Evolutionary conservation across 495 filamentous ascomycete genomes (phyloP).

Genomic region (Neurospora tetraspora): DNA sequence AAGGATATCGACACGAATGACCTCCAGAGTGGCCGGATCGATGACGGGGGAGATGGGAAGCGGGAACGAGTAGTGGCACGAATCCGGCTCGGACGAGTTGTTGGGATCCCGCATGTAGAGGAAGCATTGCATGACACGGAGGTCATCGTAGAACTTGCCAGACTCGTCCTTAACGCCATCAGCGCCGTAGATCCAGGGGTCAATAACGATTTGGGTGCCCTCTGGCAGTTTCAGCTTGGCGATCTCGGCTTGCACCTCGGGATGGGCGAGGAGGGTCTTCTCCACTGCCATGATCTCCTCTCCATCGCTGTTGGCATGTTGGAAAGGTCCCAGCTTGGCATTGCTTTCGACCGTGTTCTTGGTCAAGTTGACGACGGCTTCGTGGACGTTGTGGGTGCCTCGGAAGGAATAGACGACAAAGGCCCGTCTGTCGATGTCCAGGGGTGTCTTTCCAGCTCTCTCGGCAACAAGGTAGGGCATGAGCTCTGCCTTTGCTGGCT

Average conservation of each 20-base stretch:
- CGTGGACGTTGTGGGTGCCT: slow-evolving; percentile 57
- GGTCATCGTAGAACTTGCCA: slow-evolving; percentile 35
- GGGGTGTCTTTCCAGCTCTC: slow-evolving; percentile 11
- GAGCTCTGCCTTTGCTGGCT: slow-evolving; percentile 52
- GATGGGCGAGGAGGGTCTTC: slow-evolving; percentile 44
- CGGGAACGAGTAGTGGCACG: slow-evolving; percentile 73
- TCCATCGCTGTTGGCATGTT: slow-evolving; percentile 48
- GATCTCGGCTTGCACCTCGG: slow-evolving; percentile 49
- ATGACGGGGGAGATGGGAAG: slow-evolving; percentile 72
- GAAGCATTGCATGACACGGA: slow-evolving; percentile 55
- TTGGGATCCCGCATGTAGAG: slow-evolving; percentile 53
- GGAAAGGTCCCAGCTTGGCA: slow-evolving; percentile 43
- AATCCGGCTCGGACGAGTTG: slow-evolving; percentile 47
- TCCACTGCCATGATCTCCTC: slow-evolving; percentile 53
- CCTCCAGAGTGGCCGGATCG: slow-evolving; percentile 49
- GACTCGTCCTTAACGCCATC: slow-evolving; percentile 48
- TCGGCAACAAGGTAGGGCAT: slow-evolving; percentile 35
- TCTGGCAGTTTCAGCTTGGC: slow-evolving; percentile 54
- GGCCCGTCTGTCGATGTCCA: slow-evolving; percentile 38
- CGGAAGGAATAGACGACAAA: slow-evolving; percentile 56
- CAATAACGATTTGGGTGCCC: slow-evolving; percentile 48
- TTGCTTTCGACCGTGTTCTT: slow-evolving; percentile 46
- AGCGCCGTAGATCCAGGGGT: slow-evolving; percentile 66
- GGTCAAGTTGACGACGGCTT: slow-evolving; percentile 51
- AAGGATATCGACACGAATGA: slow-evolving; percentile 51